Conservation (phyloP, 2,329 filamentous ascomycete species). For the Colletotrichum coccodes region DNA sequence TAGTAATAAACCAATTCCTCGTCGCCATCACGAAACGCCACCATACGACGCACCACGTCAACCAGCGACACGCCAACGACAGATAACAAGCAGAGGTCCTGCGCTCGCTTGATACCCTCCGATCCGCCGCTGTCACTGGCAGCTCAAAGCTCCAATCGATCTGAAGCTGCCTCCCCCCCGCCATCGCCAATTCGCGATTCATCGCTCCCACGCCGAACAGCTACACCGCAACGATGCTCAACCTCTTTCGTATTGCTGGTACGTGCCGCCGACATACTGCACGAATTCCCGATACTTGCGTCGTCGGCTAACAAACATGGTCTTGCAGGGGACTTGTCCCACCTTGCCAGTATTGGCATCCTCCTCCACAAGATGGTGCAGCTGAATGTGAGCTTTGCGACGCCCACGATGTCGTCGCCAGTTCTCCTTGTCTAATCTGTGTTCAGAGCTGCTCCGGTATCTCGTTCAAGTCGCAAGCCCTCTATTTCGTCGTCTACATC, state of each 20-base stretch:
- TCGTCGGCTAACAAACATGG: constrained; percentile 36
- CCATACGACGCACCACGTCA: background rate
- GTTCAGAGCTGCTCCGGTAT: constrained; percentile 94
- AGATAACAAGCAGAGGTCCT: background rate
- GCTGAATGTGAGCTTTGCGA: constrained; percentile 75
- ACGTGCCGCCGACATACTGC: constrained; percentile 37
- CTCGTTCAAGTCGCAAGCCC: constrained; percentile 97
- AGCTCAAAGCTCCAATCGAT: constrained; percentile 25
- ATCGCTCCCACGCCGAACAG: constrained; percentile 19
- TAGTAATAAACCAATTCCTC: background rate
- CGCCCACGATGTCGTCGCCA: constrained; percentile 5
- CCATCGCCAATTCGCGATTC: constrained; percentile 1
- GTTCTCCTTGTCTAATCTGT: constrained; percentile 25
- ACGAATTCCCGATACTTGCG: background rate
- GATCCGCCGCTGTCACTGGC: constrained; percentile 19
- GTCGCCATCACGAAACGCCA: constrained; percentile 2
- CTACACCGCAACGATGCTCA: constrained; percentile 57
- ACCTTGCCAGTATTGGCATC: constrained; percentile 93
- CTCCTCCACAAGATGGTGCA: constrained; percentile 96
- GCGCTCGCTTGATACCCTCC: background rate
- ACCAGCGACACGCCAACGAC: constrained; percentile 4
- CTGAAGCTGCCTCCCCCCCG: constrained; percentile 8
- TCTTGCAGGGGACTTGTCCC: constrained; percentile 88
- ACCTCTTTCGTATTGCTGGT: constrained; percentile 69
- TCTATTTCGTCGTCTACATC: constrained; percentile 94